These are phyloP conservation scores for Monilinia polystroma DNA, from an alignment of 2,329 filamentous ascomycete genomes.

Conservation along the genomic window DNA sequence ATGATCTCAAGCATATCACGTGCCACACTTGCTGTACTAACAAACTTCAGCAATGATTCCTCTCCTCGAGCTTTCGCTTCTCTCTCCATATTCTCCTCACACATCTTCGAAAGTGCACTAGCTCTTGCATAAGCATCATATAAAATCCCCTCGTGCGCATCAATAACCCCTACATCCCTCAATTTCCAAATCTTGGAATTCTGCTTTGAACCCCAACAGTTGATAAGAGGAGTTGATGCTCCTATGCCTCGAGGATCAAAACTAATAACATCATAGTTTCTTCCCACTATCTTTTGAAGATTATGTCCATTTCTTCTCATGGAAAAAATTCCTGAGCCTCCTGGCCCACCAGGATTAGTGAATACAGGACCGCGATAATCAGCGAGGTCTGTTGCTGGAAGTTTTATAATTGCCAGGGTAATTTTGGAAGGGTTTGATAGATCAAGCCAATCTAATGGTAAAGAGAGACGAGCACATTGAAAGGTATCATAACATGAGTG, in stretches of 20 bases:
- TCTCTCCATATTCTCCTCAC: slow-evolving; percentile 26
- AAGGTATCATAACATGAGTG: slow-evolving; percentile 32
- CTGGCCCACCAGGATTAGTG: slow-evolving; percentile 45
- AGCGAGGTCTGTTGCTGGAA: slow-evolving; percentile 28
- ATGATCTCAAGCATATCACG: slow-evolving; percentile 42
- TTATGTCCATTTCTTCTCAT: slow-evolving; percentile 34
- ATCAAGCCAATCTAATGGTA: slow-evolving; percentile 35
- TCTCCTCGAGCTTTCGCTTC: slow-evolving; percentile 13
- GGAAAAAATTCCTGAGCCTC: slow-evolving; percentile 46
- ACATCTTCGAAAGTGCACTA: slow-evolving; percentile 47
- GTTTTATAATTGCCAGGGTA: slow-evolving; percentile 30
- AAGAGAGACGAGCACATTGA: slow-evolving; percentile 34
- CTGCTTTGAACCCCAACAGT: slow-evolving; percentile 50
- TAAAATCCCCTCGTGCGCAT: slow-evolving; percentile 48
- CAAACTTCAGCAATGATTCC: slow-evolving; percentile 20
- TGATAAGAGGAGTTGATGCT: slow-evolving; percentile 48
- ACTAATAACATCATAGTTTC: slow-evolving; percentile 51
- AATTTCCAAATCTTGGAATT: slow-evolving; percentile 48
- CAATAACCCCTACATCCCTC: slow-evolving; percentile 47
- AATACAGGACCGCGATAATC: slow-evolving; percentile 32
- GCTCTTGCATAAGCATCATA: slow-evolving; percentile 50
- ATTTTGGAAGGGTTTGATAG: slow-evolving; percentile 26
- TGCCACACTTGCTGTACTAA: slow-evolving; percentile 38
- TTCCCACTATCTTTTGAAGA: slow-evolving; percentile 46
- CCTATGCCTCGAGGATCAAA: slow-evolving; percentile 53